phyloP scores from a whole-genome alignment of 768 basidiomycete genomes.

The Boletus rubropictus region DNA sequence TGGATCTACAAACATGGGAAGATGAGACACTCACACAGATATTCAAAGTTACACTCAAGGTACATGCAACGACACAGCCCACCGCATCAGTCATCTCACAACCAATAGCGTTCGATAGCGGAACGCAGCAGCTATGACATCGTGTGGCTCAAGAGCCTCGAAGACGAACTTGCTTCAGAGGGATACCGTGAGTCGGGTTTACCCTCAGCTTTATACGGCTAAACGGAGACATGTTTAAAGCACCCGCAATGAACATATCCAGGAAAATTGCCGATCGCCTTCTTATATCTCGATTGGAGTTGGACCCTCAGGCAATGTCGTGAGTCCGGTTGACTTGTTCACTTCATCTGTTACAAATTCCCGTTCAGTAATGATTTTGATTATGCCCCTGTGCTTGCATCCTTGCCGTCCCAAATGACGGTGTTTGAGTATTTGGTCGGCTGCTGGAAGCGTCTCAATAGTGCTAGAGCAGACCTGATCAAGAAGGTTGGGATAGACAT shows the following conservation, averaged over 20 bases:
- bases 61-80: constrained; percentile 33
- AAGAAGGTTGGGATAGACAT: constrained; percentile 49
- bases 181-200: constrained; percentile 33
- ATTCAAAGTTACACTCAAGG: constrained; percentile 75
- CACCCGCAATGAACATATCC: constrained; percentile 41
- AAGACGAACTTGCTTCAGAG: constrained; percentile 62
- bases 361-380: constrained; percentile 63
- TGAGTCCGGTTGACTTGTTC: constrained; percentile 33
- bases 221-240: constrained; percentile 11
- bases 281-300: constrained; percentile 77
- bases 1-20: constrained; percentile 67
- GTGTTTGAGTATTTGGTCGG: constrained; percentile 85
- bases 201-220: background rate
- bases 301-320: constrained; percentile 70
- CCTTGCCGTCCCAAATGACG: constrained; percentile 72
- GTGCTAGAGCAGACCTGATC: constrained; percentile 44
- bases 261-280: constrained; percentile 68
- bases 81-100: constrained; percentile 6
- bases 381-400: constrained; percentile 65
- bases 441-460: constrained; percentile 85
- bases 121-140: constrained; percentile 58
- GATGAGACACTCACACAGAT: constrained; percentile 59
- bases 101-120: constrained; percentile 48
- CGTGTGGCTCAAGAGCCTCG: constrained; percentile 79
- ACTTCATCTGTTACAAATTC: background rate